These are phyloP conservation scores for Monilinia polystroma DNA, from an alignment of 2,329 filamentous ascomycete species.

Conservation along the genomic window DNA sequence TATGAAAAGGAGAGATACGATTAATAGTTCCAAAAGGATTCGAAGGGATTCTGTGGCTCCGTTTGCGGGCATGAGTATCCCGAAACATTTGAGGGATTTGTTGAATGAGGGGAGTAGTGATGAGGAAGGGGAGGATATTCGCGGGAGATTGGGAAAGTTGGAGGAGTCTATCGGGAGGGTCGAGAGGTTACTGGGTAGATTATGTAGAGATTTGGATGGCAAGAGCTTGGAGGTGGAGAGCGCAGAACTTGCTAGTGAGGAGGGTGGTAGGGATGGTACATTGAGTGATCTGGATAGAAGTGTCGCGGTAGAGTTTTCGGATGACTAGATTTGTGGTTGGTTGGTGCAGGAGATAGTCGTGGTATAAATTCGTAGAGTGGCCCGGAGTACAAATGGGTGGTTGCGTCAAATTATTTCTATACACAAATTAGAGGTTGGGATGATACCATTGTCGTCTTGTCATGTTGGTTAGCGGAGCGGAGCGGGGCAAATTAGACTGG, in stretches of 20 bases:
- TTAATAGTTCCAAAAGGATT: constrained; percentile 6
- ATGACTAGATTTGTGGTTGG: constrained; percentile 4
- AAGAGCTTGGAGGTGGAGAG: neutral
- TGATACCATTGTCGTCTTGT: neutral
- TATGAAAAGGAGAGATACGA: constrained; percentile 15
- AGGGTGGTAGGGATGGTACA: constrained; percentile 19
- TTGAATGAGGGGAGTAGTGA: constrained; percentile 30
- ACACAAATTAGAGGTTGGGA: constrained; percentile 8
- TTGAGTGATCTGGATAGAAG: constrained; percentile 31
- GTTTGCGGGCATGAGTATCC: constrained; percentile 32
- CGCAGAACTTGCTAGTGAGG: neutral
- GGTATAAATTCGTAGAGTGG: neutral
- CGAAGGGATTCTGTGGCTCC: constrained; percentile 36
- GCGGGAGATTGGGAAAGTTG: constrained; percentile 31
- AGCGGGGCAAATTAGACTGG: too few relatives aligned
- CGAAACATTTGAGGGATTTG: constrained; percentile 30
- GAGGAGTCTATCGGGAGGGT: constrained; percentile 35
- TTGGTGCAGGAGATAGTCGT: neutral
- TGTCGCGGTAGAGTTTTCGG: constrained; percentile 28
- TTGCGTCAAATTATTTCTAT: constrained; percentile 5
- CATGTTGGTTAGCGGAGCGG: neutral
- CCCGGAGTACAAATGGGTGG: neutral
- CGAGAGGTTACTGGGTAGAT: constrained; percentile 33
- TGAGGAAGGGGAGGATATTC: constrained; percentile 29
- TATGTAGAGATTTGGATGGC: constrained; percentile 33